Evolutionary conservation across 2,329 filamentous ascomycete genomes (phyloP).

Genomic region (Sarocladium strictum): DNA sequence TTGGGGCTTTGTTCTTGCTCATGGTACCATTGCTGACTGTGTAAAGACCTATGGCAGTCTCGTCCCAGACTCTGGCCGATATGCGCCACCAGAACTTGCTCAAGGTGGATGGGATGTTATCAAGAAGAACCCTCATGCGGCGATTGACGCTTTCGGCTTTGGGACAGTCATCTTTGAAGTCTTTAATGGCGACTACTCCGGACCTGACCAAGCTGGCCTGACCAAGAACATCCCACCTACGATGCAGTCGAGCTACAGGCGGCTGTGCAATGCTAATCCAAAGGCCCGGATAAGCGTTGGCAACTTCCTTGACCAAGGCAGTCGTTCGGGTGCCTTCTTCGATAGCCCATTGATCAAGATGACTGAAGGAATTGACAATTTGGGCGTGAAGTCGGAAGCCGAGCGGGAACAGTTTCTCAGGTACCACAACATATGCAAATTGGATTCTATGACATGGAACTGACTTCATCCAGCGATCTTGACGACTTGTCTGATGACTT

Average conservation of each 20-base stretch:
- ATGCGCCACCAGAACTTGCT: conserved; percentile 80
- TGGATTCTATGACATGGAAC: conserved; percentile 6
- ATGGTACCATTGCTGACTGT: background rate
- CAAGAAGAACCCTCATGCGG: conserved; percentile 73
- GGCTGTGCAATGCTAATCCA: conserved; percentile 80
- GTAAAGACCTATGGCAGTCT: conserved; percentile 75
- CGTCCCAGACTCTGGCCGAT: conserved; percentile 77
- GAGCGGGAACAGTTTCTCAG: conserved; percentile 82
- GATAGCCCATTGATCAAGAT: conserved; percentile 88
- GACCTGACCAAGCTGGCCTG: conserved; percentile 74
- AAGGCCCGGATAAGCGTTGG: conserved; percentile 80
- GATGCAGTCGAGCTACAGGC: conserved; percentile 90
- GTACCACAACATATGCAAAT: conserved; percentile 24
- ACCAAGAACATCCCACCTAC: conserved; percentile 78
- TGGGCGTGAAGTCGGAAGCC: conserved; percentile 78
- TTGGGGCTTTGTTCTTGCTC: background rate
- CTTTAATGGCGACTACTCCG: conserved; percentile 79
- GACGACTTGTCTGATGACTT: conserved; percentile 88
- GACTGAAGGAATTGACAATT: conserved; percentile 85
- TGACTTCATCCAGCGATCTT: conserved; percentile 54
- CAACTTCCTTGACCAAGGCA: conserved; percentile 86
- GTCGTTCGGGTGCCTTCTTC: conserved; percentile 78
- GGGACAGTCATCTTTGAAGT: conserved; percentile 82
- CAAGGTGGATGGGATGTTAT: conserved; percentile 88
- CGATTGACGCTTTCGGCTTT: conserved; percentile 82